Evolutionary conservation across 2,329 filamentous ascomycete genomes (phyloP).

Genomic region (Sporothrix schenckii): DNA sequence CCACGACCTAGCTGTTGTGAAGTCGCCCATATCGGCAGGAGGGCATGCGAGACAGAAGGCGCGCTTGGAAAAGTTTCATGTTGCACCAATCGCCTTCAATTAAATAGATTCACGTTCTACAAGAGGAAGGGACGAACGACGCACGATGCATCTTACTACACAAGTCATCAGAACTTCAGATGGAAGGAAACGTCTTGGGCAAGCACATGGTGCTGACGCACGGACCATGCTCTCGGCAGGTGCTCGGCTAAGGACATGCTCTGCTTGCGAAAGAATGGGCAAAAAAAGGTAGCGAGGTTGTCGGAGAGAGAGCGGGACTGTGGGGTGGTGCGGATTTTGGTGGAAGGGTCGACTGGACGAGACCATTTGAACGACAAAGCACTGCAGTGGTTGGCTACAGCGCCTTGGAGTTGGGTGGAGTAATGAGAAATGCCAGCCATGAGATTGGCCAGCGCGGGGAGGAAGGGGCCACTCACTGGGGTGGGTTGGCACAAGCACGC

Average conservation of each 20-base stretch:
- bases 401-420: constrained; percentile 27
- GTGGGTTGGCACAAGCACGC: neutral
- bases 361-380: constrained; percentile 9
- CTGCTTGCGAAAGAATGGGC: neutral
- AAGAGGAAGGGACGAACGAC: neutral
- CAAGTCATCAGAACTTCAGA: neutral
- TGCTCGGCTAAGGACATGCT: constrained; percentile 31
- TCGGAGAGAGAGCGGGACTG: constrained; percentile 19
- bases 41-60: neutral
- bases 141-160: neutral
- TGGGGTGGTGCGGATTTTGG: neutral
- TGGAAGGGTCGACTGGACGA: neutral
- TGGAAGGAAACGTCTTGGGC: neutral
- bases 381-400: constrained; percentile 18
- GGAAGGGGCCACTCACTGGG: constrained; percentile 12
- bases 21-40: neutral
- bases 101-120: neutral
- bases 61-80: neutral
- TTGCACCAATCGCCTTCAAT: neutral
- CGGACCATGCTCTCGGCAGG: constrained; percentile 32
- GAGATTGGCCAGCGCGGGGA: constrained; percentile 34
- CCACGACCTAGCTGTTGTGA: too few relatives aligned
- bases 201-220: constrained; percentile 24
- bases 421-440: constrained; percentile 37
- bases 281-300: constrained; percentile 24